A percentile compares a stretch with the other conserved stretches of the same genome.
These are phyloP conservation scores for Cyberlindnera subsufficiens DNA, from an alignment of 805 yeast genomes.

Conservation along the genomic window DNA sequence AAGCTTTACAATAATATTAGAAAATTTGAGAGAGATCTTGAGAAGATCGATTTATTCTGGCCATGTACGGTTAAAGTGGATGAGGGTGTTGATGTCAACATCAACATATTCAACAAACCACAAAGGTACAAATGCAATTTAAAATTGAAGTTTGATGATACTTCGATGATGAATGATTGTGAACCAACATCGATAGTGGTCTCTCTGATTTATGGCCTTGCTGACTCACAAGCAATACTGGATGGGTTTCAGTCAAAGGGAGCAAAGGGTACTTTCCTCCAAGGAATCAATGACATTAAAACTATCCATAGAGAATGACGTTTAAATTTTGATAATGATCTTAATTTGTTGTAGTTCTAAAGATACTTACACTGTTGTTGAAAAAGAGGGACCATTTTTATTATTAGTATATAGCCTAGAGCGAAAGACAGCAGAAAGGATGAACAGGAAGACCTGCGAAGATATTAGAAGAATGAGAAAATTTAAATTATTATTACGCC, in stretches of 20 bases:
- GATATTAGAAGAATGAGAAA: too few species aligned
- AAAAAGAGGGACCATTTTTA: too few species aligned
- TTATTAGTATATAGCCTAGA: too few species aligned
- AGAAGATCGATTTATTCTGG: conserved; percentile 12
- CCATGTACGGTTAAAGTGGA: conserved; percentile 7
- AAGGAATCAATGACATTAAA: conserved; percentile 2
- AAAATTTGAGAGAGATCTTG: conserved; percentile 13
- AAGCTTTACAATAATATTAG: conserved; percentile 2
- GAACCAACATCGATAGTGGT: conserved; percentile 2
- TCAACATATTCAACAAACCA: conserved; percentile 14
- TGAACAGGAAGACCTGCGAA: too few species aligned
- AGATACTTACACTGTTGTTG: too few species aligned
- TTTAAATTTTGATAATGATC: too few species aligned
- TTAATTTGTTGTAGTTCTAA: too few species aligned
- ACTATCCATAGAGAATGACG: background rate
- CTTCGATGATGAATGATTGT: conserved; percentile 3
- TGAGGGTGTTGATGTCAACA: conserved; percentile 5
- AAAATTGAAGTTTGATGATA: conserved; percentile 8
- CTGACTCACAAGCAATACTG: conserved; percentile 7
- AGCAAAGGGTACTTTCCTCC: conserved; percentile 1
- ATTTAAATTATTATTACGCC: too few species aligned
- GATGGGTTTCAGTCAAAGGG: conserved; percentile 9
- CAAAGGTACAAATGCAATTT: conserved; percentile 15
- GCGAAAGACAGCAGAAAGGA: too few species aligned
- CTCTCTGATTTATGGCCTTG: conserved; percentile 13